A percentile compares a stretch with the other conserved stretches of the same genome.
Conservation (phyloP, 495 filamentous ascomycete species). For the Schizothecium vesticola region DNA sequence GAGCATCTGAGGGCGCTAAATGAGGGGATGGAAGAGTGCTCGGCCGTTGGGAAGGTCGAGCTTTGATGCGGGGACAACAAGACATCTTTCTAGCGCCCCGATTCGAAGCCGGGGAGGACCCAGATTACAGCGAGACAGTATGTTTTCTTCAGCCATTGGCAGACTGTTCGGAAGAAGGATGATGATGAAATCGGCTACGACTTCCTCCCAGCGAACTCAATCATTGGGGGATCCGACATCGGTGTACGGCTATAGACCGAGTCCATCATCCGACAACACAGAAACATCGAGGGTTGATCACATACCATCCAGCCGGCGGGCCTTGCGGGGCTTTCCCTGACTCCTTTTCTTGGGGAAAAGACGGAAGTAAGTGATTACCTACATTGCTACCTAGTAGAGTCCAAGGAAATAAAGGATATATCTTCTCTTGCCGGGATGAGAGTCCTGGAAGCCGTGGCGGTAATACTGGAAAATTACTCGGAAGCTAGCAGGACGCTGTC, state of each 20-base stretch:
- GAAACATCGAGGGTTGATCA: background rate
- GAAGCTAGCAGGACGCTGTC: too few species aligned
- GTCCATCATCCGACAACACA: background rate
- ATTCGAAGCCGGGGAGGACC: background rate
- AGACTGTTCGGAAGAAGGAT: background rate
- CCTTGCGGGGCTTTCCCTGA: too few species aligned
- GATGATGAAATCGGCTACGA: background rate
- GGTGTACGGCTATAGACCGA: background rate
- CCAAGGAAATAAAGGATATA: too few species aligned
- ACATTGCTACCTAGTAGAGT: too few species aligned
- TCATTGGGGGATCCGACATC: background rate
- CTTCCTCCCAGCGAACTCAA: background rate
- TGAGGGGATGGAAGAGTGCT: conserved; percentile 19
- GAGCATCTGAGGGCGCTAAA: conserved; percentile 56
- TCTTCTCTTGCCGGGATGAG: too few species aligned
- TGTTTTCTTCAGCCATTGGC: too few species aligned
- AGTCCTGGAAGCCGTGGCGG: too few species aligned
- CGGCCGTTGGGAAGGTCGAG: conserved; percentile 18
- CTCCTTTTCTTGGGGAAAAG: too few species aligned
- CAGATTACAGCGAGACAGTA: background rate
- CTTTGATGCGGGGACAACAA: conserved; percentile 7
- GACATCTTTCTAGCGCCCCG: too few species aligned
- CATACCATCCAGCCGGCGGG: too few species aligned
- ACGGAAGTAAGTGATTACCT: too few species aligned
- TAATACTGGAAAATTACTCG: too few species aligned